These are phyloP conservation scores for Nothomitra cinnamomea DNA, from an alignment of 2,329 filamentous ascomycete genomes.

Conservation along the genomic window DNA sequence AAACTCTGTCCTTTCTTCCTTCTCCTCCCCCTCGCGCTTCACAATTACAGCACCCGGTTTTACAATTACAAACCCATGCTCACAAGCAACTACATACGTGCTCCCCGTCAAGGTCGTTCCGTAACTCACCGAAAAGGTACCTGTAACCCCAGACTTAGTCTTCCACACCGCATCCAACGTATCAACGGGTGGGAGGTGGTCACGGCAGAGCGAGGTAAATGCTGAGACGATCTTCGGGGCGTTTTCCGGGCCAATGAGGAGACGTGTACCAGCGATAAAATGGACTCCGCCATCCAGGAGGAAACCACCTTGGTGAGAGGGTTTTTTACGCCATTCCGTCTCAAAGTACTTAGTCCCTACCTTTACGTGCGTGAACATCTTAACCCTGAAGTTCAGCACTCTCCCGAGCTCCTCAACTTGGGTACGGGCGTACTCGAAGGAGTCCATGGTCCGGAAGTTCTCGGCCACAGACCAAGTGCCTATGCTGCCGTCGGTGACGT, in stretches of 20 bases:
- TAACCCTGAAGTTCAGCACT: slow-evolving; percentile 32
- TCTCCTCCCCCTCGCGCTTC: slow-evolving; percentile 17
- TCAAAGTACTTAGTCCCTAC: slow-evolving; percentile 36
- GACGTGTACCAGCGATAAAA: slow-evolving; percentile 32
- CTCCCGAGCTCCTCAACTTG: slow-evolving; percentile 30
- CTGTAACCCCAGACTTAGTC: slow-evolving; percentile 30
- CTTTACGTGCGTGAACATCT: slow-evolving; percentile 27
- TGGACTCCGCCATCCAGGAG: slow-evolving; percentile 42
- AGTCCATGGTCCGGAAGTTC: slow-evolving; percentile 37
- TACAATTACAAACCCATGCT: slow-evolving; percentile 32
- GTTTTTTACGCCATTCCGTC: slow-evolving; percentile 38
- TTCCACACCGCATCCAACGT: slow-evolving; percentile 35
- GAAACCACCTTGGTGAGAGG: slow-evolving; percentile 40
- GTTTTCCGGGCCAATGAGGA: slow-evolving; percentile 29
- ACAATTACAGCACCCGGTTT: slow-evolving; percentile 10
- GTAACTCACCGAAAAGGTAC: slow-evolving; percentile 33
- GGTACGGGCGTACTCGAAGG: slow-evolving; percentile 28
- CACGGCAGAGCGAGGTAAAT: slow-evolving; percentile 30
- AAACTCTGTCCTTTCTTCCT: slow-evolving; percentile 24
- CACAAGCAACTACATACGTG: slow-evolving; percentile 33
- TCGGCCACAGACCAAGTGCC: slow-evolving; percentile 34
- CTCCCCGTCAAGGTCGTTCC: slow-evolving; percentile 33
- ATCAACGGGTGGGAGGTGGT: slow-evolving; percentile 37
- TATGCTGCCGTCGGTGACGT: slow-evolving; percentile 21
- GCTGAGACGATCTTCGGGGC: slow-evolving; percentile 28